Evolutionary conservation across 78 protist genomes (phyloP).

Genomic region (Dictyostelium intermedium): DNA sequence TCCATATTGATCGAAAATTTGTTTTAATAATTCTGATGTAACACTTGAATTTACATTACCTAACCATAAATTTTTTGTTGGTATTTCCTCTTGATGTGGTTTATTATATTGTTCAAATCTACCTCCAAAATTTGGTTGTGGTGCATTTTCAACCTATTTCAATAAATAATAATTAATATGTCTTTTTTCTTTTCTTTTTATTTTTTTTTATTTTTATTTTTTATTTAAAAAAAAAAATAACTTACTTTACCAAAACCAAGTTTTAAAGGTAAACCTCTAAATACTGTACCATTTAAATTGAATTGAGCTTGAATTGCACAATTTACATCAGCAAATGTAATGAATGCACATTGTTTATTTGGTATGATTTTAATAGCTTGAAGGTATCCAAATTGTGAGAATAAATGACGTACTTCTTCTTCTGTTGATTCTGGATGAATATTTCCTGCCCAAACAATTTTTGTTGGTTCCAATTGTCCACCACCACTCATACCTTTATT

Average conservation of each 20-base stretch:
- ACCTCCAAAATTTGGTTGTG: not conserved
- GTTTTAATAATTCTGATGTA: slow-evolving; percentile 7
- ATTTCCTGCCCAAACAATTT: slow-evolving; percentile 73
- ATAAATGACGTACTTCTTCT: slow-evolving; percentile 24
- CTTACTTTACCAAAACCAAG: slow-evolving; percentile 67
- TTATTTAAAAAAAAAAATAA: not conserved
- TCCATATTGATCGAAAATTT: slow-evolving; percentile 47
- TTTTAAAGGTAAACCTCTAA: slow-evolving; percentile 45
- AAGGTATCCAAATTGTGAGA: slow-evolving; percentile 58
- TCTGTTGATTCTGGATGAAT: slow-evolving; percentile 57
- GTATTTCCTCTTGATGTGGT: slow-evolving; percentile 23
- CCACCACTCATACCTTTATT: not conserved
- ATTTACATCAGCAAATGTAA: slow-evolving; percentile 58
- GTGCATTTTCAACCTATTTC: slow-evolving; percentile 15
- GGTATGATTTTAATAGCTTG: slow-evolving; percentile 51
- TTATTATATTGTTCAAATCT: not conserved
- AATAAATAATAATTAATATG: too few relatives aligned
- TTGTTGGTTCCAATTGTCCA: slow-evolving; percentile 34
- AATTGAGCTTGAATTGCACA: slow-evolving; percentile 57
- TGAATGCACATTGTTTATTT: slow-evolving; percentile 31
- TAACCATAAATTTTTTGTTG: slow-evolving; percentile 77
- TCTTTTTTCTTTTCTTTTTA: too few relatives aligned
- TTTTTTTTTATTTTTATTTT: not conserved
- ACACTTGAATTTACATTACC: slow-evolving; percentile 59
- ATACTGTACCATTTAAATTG: not conserved